phyloP scores from a whole-genome alignment of 257 asterid genomes.

The Eucommia ulmoides region DNA sequence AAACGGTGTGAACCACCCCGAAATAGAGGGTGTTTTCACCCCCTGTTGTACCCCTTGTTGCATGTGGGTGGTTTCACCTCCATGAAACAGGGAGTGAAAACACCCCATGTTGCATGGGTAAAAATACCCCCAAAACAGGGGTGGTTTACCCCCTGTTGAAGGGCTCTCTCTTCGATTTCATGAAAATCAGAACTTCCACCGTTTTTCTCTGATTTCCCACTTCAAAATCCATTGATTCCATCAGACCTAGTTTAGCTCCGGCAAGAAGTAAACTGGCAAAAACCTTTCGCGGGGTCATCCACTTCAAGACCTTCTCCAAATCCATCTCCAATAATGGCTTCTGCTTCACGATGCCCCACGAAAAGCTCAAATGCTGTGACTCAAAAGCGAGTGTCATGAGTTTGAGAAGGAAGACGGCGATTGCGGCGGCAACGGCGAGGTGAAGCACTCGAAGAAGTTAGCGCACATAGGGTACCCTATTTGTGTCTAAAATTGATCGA shows the following conservation, averaged over 20 bases:
- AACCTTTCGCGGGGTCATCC: slow-evolving; percentile 47
- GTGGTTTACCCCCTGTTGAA: too few relatives aligned
- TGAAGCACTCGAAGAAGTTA: slow-evolving; percentile 15
- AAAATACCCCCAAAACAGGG: too few relatives aligned
- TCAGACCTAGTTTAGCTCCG: slow-evolving; percentile 28
- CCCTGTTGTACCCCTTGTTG: too few relatives aligned
- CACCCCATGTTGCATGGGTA: too few relatives aligned
- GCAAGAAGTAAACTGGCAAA: slow-evolving; percentile 41
- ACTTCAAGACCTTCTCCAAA: slow-evolving; percentile 27
- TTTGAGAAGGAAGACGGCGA: slow-evolving; percentile 41
- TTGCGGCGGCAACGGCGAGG: too few relatives aligned
- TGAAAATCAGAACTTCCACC: not conserved
- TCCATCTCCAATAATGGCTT: slow-evolving; percentile 39
- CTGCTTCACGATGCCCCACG: slow-evolving; percentile 68
- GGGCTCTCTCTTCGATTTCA: too few relatives aligned
- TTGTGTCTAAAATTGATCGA: too few relatives aligned
- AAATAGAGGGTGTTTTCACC: too few relatives aligned
- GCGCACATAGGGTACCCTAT: too few relatives aligned
- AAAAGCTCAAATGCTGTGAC: slow-evolving; percentile 77
- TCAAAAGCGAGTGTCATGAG: slow-evolving; percentile 20
- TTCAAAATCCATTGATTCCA: slow-evolving; percentile 44
- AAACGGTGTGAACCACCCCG: too few relatives aligned
- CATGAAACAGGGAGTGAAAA: too few relatives aligned
- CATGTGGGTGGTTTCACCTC: too few relatives aligned
- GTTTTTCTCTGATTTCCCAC: not conserved